Conservation (phyloP, 495 filamentous ascomycete genomes). For the Podospora fimiseda region DNA sequence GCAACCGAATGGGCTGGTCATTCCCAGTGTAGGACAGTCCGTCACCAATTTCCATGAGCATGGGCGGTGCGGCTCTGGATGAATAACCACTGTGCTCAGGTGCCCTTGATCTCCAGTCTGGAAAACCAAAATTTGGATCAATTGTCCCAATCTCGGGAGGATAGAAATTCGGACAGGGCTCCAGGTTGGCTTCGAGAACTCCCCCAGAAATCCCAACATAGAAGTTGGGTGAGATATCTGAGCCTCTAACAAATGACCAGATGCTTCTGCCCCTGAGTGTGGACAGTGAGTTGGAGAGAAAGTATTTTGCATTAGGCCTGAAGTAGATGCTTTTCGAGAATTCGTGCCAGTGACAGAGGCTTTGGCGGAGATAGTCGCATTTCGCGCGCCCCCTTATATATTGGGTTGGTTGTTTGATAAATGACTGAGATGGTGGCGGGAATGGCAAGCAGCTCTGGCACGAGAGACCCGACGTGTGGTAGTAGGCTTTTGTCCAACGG, state of each 20-base stretch:
- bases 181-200: slow-evolving; percentile 31
- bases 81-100: slow-evolving; percentile 9
- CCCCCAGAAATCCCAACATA: slow-evolving; percentile 36
- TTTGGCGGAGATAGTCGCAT: slow-evolving; percentile 26
- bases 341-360: slow-evolving; percentile 36
- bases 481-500: slow-evolving; percentile 38
- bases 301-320: slow-evolving; percentile 38
- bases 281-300: slow-evolving; percentile 20
- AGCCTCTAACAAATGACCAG: slow-evolving; percentile 37
- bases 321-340: slow-evolving; percentile 35
- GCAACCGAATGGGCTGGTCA: slow-evolving; percentile 20
- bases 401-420: slow-evolving; percentile 13
- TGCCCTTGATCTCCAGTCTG: slow-evolving; percentile 6
- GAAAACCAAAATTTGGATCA: slow-evolving; percentile 25
- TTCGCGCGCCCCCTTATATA: not conserved
- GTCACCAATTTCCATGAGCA: slow-evolving; percentile 28
- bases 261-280: slow-evolving; percentile 19
- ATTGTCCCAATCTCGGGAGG: not conserved
- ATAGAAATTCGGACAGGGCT: slow-evolving; percentile 14
- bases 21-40: slow-evolving; percentile 15
- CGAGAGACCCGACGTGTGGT: slow-evolving; percentile 36
- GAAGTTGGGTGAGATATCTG: slow-evolving; percentile 36
- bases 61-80: slow-evolving; percentile 1
- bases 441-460: slow-evolving; percentile 29
- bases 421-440: slow-evolving; percentile 30